Conservation (phyloP, 169 alveolate genomes). For the Toxoplasma gondii region DNA sequence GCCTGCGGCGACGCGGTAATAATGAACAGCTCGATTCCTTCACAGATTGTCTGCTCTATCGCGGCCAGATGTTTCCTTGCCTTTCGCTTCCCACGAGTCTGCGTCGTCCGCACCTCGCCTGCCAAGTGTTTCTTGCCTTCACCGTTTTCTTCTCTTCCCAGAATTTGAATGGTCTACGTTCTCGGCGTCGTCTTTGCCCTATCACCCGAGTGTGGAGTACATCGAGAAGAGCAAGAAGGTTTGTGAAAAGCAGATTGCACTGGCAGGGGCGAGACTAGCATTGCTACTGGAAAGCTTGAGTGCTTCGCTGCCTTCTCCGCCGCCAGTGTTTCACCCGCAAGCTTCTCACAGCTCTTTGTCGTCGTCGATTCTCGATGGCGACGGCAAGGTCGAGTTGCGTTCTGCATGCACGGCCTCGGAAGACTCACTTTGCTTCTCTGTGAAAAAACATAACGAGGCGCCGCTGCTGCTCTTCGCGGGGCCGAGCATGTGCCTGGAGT, state of each 20-base stretch:
- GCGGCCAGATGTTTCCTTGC: too few species aligned
- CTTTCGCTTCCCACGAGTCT: background rate
- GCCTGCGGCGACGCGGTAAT: too few species aligned
- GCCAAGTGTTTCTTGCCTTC: background rate
- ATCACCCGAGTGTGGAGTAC: background rate
- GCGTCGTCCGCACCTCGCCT: background rate
- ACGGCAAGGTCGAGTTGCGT: background rate
- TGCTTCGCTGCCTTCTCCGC: background rate
- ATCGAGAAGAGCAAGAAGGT: background rate
- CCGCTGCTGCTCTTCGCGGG: background rate
- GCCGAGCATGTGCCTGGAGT: background rate
- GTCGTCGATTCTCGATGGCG: background rate
- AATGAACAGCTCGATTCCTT: too few species aligned
- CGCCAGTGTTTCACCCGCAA: background rate
- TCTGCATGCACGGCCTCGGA: background rate
- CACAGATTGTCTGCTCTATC: too few species aligned
- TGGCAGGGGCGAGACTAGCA: background rate
- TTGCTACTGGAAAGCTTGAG: background rate
- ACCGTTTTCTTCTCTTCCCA: background rate
- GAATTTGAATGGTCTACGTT: slow-evolving; percentile 43
- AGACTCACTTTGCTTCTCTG: background rate
- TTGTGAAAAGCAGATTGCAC: background rate
- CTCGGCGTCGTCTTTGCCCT: slow-evolving; percentile 21
- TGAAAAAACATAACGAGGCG: background rate
- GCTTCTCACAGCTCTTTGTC: background rate